Evolutionary conservation across 1,284 basidiomycete genomes (phyloP).

Genomic region (Leccinum pallidistipes): DNA sequence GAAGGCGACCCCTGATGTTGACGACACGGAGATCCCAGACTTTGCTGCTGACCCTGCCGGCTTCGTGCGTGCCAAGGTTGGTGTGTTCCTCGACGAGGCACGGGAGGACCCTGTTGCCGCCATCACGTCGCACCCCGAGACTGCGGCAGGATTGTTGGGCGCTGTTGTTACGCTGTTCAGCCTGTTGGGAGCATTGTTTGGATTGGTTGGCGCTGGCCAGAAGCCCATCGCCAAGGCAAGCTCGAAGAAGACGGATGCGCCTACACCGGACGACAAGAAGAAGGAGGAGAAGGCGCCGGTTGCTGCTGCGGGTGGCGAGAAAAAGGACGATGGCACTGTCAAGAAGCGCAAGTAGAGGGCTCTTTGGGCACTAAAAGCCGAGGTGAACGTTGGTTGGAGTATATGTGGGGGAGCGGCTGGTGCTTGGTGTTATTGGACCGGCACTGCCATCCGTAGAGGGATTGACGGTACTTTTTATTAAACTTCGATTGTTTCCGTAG

Average conservation of each 20-base stretch:
- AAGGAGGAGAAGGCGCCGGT: slow-evolving; percentile 63
- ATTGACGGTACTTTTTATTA: slow-evolving; percentile 4
- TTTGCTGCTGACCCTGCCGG: slow-evolving; percentile 75
- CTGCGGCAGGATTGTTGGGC: slow-evolving; percentile 73
- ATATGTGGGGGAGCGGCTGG: slow-evolving; percentile 12
- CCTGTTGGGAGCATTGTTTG: slow-evolving; percentile 78
- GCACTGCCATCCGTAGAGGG: background rate
- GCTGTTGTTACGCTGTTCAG: slow-evolving; percentile 78
- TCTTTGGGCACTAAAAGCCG: slow-evolving; percentile 7
- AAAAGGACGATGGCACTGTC: slow-evolving; percentile 45
- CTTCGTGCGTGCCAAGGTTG: slow-evolving; percentile 76
- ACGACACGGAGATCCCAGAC: slow-evolving; percentile 51
- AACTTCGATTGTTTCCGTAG: slow-evolving; percentile 25
- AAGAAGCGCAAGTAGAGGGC: slow-evolving; percentile 36
- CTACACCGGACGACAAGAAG: slow-evolving; percentile 66
- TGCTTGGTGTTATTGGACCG: slow-evolving; percentile 1
- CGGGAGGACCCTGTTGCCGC: slow-evolving; percentile 73
- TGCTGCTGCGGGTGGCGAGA: slow-evolving; percentile 65
- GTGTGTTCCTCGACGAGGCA: slow-evolving; percentile 72
- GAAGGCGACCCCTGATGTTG: slow-evolving; percentile 44
- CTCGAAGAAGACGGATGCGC: slow-evolving; percentile 72
- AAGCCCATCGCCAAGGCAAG: slow-evolving; percentile 68
- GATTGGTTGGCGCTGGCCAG: slow-evolving; percentile 71
- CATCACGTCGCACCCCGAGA: slow-evolving; percentile 82
- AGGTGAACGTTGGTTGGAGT: slow-evolving; percentile 1